These are phyloP conservation scores for Boletus nobilissimus DNA, from an alignment of 1,284 basidiomycete species.

Conservation along the genomic window DNA sequence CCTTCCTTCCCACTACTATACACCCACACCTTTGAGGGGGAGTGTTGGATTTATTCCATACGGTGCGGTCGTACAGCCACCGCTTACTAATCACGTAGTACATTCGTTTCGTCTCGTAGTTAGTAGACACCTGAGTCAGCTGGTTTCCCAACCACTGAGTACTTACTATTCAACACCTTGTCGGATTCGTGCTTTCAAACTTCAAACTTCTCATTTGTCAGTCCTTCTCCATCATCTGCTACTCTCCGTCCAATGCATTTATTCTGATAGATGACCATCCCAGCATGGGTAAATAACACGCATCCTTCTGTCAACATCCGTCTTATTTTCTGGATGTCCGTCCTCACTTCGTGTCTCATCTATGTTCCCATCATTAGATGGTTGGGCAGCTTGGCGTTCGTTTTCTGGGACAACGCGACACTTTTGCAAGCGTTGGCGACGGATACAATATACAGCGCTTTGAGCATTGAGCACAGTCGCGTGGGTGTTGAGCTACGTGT, in stretches of 20 bases:
- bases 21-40: no score
- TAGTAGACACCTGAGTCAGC: no score
- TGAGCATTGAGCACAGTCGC: slow-evolving; percentile 22
- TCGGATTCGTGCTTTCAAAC: slow-evolving; percentile 40
- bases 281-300: slow-evolving; percentile 43
- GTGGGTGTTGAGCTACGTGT: slow-evolving; percentile 36
- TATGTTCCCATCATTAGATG: slow-evolving; percentile 40
- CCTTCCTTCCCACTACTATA: no score
- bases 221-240: not conserved
- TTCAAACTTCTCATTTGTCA: slow-evolving; percentile 41
- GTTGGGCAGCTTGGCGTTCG: slow-evolving; percentile 36
- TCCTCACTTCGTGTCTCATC: slow-evolving; percentile 40
- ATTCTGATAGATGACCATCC: slow-evolving; percentile 34
- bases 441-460: not conserved
- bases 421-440: slow-evolving; percentile 34
- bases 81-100: no score
- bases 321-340: slow-evolving; percentile 36
- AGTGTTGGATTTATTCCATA: no score
- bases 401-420: slow-evolving; percentile 21
- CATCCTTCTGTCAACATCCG: slow-evolving; percentile 38
- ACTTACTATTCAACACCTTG: no score
- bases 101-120: no score
- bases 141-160: no score
- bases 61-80: no score
- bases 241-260: not conserved